Base-by-base conservation (phyloP, 768 basidiomycete genomes). In the Leccinum longicurvipes region DNA sequence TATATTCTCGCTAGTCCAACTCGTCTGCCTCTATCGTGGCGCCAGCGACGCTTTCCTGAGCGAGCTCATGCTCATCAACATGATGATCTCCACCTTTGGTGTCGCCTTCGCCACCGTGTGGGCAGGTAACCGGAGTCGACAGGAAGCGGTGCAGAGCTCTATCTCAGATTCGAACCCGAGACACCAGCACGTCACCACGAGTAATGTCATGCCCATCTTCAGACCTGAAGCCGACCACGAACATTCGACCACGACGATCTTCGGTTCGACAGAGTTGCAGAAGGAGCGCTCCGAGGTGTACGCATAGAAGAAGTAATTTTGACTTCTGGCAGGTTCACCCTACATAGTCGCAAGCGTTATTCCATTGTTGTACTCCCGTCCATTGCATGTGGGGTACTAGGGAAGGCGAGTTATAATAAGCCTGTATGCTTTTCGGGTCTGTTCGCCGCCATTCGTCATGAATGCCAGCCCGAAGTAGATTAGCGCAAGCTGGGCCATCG, bases 1-100 rank as follows among this genome's bases (percentile, higher is more conserved):
- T 1, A 47, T 71, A 19, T 68, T 72, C 54, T 72, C 67, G 24
- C 57, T 74, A 39, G 64, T 11, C 5, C 60, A 58, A 44, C 53
- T 61, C 19, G 27, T 61, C 21, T 47, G 45, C 2, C 19, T 42
- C 32, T 62, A 61, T 28, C 51, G 25, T 15, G 24, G 25, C 9
- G 27, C 39, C 15, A 4, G 42, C n/a, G n/a, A 23, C 14, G 3
- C 25, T 3, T 0, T 44, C 41, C 23, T 61, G 32, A 47, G 45
- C 15, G 44, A 50, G 9, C n/a, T 61, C 2, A n/a, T 58, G 9
- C n/a, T 61, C 21, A 15, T 24, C 17, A 61, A 58, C 25, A 23
- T 44, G 11, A 50, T 58, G 49, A 19, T 62, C 5, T 31, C 60
- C 5, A 62, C 60, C 4, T 62, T 61, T 28, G 60, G 60, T 5